Percentiles rank a stretch among this genome's conserved stretches.
Conservation (phyloP, 192 early-diverging fungal species). For the Backusella luteola region DNA sequence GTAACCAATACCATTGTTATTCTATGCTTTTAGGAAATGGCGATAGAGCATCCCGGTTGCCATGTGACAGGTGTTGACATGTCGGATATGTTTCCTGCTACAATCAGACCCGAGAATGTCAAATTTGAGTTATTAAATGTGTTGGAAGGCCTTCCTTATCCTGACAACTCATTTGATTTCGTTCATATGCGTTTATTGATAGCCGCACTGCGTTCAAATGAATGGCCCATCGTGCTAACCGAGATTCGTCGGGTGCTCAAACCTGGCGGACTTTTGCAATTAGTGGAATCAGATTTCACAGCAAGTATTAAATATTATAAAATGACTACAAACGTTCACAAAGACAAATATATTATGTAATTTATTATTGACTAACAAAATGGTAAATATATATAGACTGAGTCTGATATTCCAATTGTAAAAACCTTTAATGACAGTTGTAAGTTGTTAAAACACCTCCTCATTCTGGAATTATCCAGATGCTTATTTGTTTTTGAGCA, state of each 20-base stretch:
- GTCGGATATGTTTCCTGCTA: slow-evolving; percentile 35
- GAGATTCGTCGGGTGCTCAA: slow-evolving; percentile 31
- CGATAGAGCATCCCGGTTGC: slow-evolving; percentile 26
- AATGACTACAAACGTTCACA: background rate
- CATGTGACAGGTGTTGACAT: slow-evolving; percentile 37
- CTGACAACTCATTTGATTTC: slow-evolving; percentile 37
- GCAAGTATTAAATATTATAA: background rate
- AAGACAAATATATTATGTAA: background rate
- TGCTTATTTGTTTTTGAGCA: background rate
- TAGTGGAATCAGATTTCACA: slow-evolving; percentile 25
- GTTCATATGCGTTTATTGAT: slow-evolving; percentile 38
- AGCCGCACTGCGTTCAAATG: slow-evolving; percentile 13
- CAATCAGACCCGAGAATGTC: slow-evolving; percentile 37
- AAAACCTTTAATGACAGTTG: background rate
- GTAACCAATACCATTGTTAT: background rate
- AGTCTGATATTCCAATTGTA: slow-evolving; percentile 1
- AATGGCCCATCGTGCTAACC: slow-evolving; percentile 25
- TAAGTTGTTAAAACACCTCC: background rate
- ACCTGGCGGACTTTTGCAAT: slow-evolving; percentile 32
- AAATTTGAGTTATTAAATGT: slow-evolving; percentile 28
- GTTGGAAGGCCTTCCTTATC: slow-evolving; percentile 29
- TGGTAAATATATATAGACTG: background rate
- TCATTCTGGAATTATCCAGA: background rate
- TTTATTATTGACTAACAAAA: background rate
- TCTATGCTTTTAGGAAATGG: slow-evolving; percentile 33